Percentiles rank a stretch among this genome's conserved stretches.
Conservation (phyloP, 192 early-diverging fungal genomes). For the Entrophospora sp. region DNA sequence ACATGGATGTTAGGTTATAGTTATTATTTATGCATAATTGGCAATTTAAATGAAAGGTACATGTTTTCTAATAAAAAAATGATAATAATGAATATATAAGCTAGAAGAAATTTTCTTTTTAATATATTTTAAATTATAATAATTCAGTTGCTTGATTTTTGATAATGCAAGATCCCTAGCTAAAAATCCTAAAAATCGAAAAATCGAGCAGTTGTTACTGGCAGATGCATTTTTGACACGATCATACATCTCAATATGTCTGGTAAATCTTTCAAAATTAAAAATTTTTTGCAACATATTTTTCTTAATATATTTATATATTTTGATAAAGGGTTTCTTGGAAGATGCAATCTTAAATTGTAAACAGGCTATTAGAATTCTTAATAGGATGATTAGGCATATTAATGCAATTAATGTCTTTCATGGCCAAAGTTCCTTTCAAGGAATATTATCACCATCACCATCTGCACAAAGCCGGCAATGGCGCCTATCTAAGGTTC, state of each 20-base stretch:
- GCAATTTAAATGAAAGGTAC: constrained; percentile 45
- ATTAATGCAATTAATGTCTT: too few relatives aligned
- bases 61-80: not conserved
- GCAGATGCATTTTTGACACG: constrained; percentile 34
- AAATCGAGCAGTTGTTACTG: constrained; percentile 20
- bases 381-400: constrained; percentile 29
- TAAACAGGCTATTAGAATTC: constrained; percentile 22
- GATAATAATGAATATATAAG: too few relatives aligned
- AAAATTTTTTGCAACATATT: not conserved
- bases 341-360: constrained; percentile 34
- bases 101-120: too few relatives aligned
- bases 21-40: constrained; percentile 48
- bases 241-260: constrained; percentile 24
- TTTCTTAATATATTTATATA: not conserved
- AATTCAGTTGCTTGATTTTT: constrained; percentile 1
- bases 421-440: too few relatives aligned
- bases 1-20: constrained; percentile 47
- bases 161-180: not conserved
- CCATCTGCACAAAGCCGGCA: constrained; percentile 24
- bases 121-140: too few relatives aligned
- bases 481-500: constrained; percentile 28
- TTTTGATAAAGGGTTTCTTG: constrained; percentile 23
- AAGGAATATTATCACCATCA: too few relatives aligned
- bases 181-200: constrained; percentile 13
- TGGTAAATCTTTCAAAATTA: constrained; percentile 7